phyloP scores from a whole-genome alignment of 75 land plant genomes.

The Cryptomeria japonica region DNA sequence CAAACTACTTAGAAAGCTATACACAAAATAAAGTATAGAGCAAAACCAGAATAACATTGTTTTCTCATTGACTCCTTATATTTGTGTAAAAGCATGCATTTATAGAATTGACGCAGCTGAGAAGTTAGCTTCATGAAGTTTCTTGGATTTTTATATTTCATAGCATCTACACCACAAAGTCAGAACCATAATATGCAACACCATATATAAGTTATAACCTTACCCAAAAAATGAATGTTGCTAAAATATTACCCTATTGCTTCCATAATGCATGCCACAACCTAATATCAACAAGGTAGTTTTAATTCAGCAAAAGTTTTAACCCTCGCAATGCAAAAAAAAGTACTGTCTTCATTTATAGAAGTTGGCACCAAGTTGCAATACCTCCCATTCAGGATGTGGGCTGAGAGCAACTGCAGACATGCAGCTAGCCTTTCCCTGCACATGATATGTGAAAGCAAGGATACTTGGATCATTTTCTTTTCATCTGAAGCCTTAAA shows the following conservation, averaged over 20 bases:
- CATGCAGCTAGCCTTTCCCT: conserved; percentile 98
- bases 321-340: background rate
- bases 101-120: background rate
- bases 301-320: background rate
- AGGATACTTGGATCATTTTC: background rate
- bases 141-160: background rate
- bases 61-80: background rate
- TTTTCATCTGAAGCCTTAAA: background rate
- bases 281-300: background rate
- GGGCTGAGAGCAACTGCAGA: conserved; percentile 78
- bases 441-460: background rate
- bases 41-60: background rate
- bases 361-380: background rate
- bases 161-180: background rate
- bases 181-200: background rate
- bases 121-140: background rate
- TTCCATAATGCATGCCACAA: background rate
- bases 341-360: background rate
- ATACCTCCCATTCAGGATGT: conserved; percentile 83
- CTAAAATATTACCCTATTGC: background rate
- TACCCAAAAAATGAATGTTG: background rate
- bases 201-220: background rate
- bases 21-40: background rate
- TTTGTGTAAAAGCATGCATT: conserved; percentile 2
- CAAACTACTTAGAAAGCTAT: background rate